Evolutionary conservation across 2,329 filamentous ascomycete species (phyloP).

Genomic region (Neoscytalidium dimidiatum): DNA sequence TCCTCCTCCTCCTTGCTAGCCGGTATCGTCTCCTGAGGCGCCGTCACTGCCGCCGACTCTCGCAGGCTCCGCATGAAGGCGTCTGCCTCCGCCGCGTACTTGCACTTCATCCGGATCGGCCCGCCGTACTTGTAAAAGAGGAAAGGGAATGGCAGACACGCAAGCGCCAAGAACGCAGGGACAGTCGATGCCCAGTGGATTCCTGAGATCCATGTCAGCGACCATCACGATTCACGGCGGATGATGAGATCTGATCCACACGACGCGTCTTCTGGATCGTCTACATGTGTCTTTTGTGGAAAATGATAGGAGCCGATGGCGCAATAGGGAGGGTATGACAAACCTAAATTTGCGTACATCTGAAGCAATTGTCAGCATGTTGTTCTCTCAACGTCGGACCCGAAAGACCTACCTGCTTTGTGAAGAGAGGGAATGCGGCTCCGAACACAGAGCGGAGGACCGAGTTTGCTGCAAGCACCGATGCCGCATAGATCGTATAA

Average conservation of each 20-base stretch:
- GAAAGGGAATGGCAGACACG: constrained; percentile 73
- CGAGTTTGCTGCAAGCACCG: constrained; percentile 74
- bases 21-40: constrained; percentile 12
- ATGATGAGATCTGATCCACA: constrained; percentile 2
- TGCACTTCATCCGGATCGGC: constrained; percentile 65
- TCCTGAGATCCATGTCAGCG: not conserved
- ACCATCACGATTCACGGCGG: constrained; percentile 41
- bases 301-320: too few relatives aligned
- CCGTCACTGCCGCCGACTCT: constrained; percentile 27
- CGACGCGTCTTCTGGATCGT: not conserved
- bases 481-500: constrained; percentile 75
- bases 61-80: constrained; percentile 56
- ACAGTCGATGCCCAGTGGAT: constrained; percentile 76
- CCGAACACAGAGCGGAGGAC: constrained; percentile 78
- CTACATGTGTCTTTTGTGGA: not conserved
- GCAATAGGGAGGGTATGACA: not conserved
- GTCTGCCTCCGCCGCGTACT: constrained; percentile 69
- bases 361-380: not conserved
- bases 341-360: constrained; percentile 49
- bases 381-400: not conserved
- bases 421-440: constrained; percentile 79
- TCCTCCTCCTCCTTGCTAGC: constrained; percentile 32
- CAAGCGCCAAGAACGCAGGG: constrained; percentile 72
- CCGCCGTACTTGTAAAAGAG: constrained; percentile 74
- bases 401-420: constrained; percentile 49